These are phyloP conservation scores for Bonia amplexicaulis DNA, from an alignment of 176 grass and related monocot genomes.

Conservation along the genomic window DNA sequence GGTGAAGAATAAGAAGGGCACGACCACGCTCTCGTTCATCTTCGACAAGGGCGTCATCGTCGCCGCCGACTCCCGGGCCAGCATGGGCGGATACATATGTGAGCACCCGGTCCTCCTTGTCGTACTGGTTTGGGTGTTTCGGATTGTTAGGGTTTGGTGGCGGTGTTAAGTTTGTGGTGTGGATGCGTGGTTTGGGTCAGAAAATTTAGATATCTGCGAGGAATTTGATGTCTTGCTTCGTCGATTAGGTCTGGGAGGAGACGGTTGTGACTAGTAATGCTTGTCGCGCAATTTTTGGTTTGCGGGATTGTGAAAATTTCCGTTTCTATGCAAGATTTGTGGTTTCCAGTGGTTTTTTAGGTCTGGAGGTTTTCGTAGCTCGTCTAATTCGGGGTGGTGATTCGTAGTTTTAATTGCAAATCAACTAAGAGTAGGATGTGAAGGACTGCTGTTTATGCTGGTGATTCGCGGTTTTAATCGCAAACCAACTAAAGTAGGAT, in stretches of 20 bases:
- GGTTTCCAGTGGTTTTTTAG: not conserved
- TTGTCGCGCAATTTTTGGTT: not conserved
- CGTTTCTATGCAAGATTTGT: not conserved
- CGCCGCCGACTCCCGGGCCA: constrained; percentile 89
- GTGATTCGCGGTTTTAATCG: not conserved
- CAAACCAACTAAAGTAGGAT: not conserved
- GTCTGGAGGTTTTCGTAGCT: not conserved
- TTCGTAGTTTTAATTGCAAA: not conserved
- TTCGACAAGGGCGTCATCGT: constrained; percentile 95
- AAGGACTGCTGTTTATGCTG: not conserved
- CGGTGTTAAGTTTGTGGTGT: not conserved
- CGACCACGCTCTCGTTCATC: constrained; percentile 90
- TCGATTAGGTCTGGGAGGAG: not conserved
- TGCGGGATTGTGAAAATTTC: not conserved
- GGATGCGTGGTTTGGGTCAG: not conserved
- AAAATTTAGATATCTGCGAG: not conserved
- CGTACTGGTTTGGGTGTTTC: not conserved
- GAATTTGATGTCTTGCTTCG: not conserved
- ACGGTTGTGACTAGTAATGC: not conserved
- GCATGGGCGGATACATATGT: constrained; percentile 99
- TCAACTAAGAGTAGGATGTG: not conserved
- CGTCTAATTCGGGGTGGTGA: not conserved
- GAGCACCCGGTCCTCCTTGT: constrained; percentile 12
- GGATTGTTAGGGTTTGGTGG: constrained; percentile 10
- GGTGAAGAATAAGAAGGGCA: constrained; percentile 70